Evolutionary conservation across 2,329 filamentous ascomycete genomes (phyloP).

Genomic region (Xylariaceae sp.): DNA sequence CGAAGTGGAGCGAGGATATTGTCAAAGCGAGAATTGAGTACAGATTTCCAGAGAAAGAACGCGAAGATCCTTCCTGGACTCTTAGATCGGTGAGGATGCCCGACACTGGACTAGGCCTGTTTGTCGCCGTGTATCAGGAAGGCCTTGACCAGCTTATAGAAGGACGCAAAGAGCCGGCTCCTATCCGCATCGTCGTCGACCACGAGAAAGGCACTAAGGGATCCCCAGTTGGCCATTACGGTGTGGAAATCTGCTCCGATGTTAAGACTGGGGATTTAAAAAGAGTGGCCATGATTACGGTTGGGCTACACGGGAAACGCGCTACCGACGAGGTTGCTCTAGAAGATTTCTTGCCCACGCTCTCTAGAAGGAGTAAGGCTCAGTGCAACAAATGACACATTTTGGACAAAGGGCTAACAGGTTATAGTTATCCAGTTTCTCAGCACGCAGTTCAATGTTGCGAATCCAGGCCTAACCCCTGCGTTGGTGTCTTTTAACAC

Average conservation of each 20-base stretch:
- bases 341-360: conserved; percentile 68
- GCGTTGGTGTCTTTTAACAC: conserved; percentile 73
- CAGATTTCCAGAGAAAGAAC: conserved; percentile 76
- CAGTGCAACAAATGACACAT: not conserved
- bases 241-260: conserved; percentile 67
- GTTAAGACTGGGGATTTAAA: conserved; percentile 52
- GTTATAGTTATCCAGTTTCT: conserved; percentile 65
- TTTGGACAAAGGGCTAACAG: conserved; percentile 31
- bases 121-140: conserved; percentile 70
- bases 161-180: conserved; percentile 63
- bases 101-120: conserved; percentile 56
- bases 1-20: conserved; percentile 77
- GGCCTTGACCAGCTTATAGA: conserved; percentile 58
- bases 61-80: conserved; percentile 77
- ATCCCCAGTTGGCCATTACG: conserved; percentile 61
- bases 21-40: conserved; percentile 82
- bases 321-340: conserved; percentile 69
- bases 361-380: conserved; percentile 66
- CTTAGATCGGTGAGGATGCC: conserved; percentile 64
- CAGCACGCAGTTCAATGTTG: conserved; percentile 63
- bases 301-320: conserved; percentile 65
- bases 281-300: conserved; percentile 47
- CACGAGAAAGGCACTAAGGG: conserved; percentile 62
- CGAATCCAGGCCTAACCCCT: conserved; percentile 60
- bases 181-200: conserved; percentile 70